Percentiles rank a stretch among this genome's conserved stretches.
These are phyloP conservation scores for Aspergillus aculeatinus DNA, from an alignment of 2,329 filamentous ascomycete species.

Conservation along the genomic window DNA sequence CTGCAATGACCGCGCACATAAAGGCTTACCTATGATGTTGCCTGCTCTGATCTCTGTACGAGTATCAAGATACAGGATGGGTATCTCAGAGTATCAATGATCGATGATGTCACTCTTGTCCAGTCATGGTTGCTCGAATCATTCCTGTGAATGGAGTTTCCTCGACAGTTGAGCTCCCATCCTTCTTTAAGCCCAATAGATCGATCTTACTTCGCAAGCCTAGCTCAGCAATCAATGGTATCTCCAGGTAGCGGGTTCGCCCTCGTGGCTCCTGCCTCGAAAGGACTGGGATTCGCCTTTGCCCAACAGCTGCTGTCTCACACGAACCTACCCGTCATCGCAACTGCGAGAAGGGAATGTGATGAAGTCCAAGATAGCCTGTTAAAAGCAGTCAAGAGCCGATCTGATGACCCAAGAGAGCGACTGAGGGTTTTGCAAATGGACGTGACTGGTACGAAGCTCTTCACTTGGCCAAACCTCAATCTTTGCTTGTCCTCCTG, in stretches of 20 bases:
- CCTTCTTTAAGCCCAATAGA: too few species aligned
- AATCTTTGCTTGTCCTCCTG: background rate
- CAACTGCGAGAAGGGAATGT: conserved; percentile 58
- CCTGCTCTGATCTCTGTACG: too few species aligned
- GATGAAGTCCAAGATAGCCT: conserved; percentile 51
- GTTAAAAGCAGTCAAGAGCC: conserved; percentile 48
- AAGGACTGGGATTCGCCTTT: conserved; percentile 63
- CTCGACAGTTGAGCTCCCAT: too few species aligned
- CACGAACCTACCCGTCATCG: conserved; percentile 58
- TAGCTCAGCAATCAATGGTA: background rate
- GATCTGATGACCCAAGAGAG: conserved; percentile 39
- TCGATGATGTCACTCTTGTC: too few species aligned
- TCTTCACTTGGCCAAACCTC: background rate
- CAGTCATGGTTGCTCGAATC: too few species aligned
- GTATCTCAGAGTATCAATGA: too few species aligned
- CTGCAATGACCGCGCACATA: too few species aligned
- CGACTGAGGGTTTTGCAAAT: conserved; percentile 54
- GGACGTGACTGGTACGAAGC: conserved; percentile 55
- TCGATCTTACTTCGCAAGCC: too few species aligned
- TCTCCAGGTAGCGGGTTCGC: conserved; percentile 25
- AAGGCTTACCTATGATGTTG: too few species aligned
- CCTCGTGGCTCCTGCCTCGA: conserved; percentile 57
- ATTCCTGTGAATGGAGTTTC: too few species aligned
- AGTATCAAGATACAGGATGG: too few species aligned
- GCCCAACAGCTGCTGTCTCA: conserved; percentile 58